Conservation (phyloP, 352 stramenopile species). For the Pythium dissotocum region DNA sequence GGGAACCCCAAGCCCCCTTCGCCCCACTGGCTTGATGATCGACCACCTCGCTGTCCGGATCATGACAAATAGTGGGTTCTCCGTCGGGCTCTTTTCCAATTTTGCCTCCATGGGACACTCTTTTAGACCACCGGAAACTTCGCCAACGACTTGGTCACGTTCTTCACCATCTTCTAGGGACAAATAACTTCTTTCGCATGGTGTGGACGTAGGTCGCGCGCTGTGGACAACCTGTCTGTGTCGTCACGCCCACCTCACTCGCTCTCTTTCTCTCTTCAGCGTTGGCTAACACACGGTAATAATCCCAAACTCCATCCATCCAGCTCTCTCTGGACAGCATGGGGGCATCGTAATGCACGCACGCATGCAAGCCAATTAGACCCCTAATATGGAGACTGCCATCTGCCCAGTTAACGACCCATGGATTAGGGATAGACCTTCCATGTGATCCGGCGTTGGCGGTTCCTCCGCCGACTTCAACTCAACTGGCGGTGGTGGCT, state of each 20-base stretch:
- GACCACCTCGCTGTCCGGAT: too few species aligned
- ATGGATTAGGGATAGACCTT: constrained; percentile 1
- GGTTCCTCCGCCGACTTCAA: constrained; percentile 6
- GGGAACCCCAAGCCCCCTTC: too few species aligned
- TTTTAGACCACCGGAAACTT: too few species aligned
- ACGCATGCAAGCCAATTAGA: background rate
- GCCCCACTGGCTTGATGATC: too few species aligned
- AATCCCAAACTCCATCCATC: background rate
- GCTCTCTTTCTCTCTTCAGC: background rate
- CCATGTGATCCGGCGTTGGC: background rate
- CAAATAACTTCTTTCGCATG: background rate
- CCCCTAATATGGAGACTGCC: background rate
- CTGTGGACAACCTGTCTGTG: background rate
- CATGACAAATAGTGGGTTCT: too few species aligned
- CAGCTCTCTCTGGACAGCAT: constrained; percentile 1
- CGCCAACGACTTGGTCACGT: too few species aligned
- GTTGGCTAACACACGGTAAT: background rate
- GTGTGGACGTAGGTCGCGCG: background rate
- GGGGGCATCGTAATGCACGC: background rate
- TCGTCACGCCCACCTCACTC: background rate
- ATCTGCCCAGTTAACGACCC: constrained; percentile 5
- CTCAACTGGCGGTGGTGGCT: background rate
- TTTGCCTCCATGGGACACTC: too few species aligned
- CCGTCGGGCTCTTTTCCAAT: too few species aligned
- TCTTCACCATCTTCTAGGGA: too few species aligned